These are phyloP conservation scores for Podospora anserina DNA, from an alignment of 495 filamentous ascomycete species.

Conservation along the genomic window DNA sequence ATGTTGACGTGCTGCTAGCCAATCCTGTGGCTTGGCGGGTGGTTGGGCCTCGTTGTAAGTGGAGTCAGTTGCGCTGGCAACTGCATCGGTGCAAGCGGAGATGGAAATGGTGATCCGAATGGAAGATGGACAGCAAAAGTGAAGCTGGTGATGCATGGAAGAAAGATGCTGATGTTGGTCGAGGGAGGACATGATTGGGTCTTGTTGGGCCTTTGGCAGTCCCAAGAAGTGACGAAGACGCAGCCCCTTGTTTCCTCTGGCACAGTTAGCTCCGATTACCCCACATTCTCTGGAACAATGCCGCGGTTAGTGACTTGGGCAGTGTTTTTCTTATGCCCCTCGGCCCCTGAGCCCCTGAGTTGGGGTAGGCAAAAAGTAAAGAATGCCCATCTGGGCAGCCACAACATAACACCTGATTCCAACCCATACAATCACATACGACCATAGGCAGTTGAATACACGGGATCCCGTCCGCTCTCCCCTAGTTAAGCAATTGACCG, in stretches of 20 bases:
- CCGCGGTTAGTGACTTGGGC: not conserved
- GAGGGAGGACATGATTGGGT: not conserved
- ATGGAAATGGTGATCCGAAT: not conserved
- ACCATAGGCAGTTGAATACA: conserved; percentile 33
- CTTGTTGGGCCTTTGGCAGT: not conserved
- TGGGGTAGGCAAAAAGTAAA: too few species aligned
- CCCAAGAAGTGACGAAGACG: not conserved
- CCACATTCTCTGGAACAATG: not conserved
- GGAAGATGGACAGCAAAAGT: not conserved
- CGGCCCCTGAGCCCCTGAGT: not conserved
- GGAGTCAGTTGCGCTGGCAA: not conserved
- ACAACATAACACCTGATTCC: too few species aligned
- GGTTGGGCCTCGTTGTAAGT: not conserved
- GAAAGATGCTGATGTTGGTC: not conserved
- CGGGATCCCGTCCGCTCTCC: conserved; percentile 52
- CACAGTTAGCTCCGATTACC: not conserved
- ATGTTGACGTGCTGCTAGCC: not conserved
- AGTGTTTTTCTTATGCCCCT: too few species aligned
- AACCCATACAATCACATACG: conserved; percentile 1
- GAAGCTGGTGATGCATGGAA: not conserved
- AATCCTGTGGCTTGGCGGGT: not conserved
- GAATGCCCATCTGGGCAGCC: too few species aligned
- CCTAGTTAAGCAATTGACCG: conserved; percentile 37
- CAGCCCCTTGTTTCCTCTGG: too few species aligned
- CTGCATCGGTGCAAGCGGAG: not conserved